Percentiles rank a stretch among this genome's conserved stretches.
Conservation (phyloP, 2,329 filamentous ascomycete species). For the Neospermospora avenae region DNA sequence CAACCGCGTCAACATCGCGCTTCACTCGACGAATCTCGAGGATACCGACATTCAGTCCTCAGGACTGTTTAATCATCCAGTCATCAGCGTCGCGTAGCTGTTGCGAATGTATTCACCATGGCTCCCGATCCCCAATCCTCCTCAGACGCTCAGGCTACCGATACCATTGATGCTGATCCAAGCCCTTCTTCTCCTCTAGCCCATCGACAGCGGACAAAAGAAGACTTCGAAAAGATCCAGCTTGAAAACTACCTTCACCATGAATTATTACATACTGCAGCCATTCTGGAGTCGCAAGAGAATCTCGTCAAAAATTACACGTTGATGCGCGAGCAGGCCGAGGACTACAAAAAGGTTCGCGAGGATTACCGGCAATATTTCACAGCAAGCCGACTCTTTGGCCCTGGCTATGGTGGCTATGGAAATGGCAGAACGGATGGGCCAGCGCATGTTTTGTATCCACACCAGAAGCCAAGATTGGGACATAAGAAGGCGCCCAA, state of each 20-base stretch:
- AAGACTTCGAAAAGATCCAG: slow-evolving; percentile 44
- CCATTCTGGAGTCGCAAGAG: slow-evolving; percentile 47
- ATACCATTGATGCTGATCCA: slow-evolving; percentile 20
- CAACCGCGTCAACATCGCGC: neutral
- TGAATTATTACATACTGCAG: slow-evolving; percentile 56
- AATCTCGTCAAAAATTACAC: slow-evolving; percentile 55
- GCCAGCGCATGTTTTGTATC: slow-evolving; percentile 72
- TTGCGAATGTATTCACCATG: slow-evolving; percentile 35
- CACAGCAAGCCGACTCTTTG: slow-evolving; percentile 57
- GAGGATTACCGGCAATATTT: slow-evolving; percentile 54
- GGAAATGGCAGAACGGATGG: slow-evolving; percentile 84
- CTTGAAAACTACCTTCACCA: slow-evolving; percentile 63
- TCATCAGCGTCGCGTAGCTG: slow-evolving; percentile 15
- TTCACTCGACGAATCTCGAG: slow-evolving; percentile 1
- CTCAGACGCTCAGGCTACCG: slow-evolving; percentile 10
- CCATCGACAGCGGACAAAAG: slow-evolving; percentile 32
- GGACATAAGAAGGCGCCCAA: slow-evolving; percentile 73
- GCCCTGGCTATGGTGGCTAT: slow-evolving; percentile 79
- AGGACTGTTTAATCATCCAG: neutral
- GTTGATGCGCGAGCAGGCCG: slow-evolving; percentile 63
- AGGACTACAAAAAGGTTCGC: slow-evolving; percentile 64
- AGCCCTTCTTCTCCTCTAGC: slow-evolving; percentile 23
- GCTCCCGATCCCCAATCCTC: slow-evolving; percentile 31
- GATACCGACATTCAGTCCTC: neutral
- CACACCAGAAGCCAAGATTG: slow-evolving; percentile 68